Evolutionary conservation across 805 yeast genomes (phyloP).

Genomic region (Kodamaea fukazawae): DNA sequence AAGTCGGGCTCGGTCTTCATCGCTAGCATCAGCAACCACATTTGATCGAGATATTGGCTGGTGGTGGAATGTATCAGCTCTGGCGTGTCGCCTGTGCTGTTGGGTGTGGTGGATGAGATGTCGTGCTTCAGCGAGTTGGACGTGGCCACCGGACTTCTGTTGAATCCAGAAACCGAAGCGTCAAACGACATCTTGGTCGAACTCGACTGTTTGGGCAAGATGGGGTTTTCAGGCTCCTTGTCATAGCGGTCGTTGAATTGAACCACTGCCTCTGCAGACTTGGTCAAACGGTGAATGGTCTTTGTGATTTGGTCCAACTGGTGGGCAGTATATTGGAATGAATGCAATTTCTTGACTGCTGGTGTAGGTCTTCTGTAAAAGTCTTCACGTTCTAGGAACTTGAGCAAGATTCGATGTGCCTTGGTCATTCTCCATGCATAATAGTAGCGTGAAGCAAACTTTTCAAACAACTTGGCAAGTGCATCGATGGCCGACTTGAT

Average conservation of each 20-base stretch:
- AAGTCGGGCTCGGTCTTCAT: slow-evolving; percentile 8
- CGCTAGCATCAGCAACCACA: slow-evolving; percentile 14
- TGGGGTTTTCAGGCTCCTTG: slow-evolving; percentile 8
- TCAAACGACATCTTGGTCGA: background rate
- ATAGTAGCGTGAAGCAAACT: slow-evolving; percentile 11
- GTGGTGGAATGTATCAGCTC: slow-evolving; percentile 6
- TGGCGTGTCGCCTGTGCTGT: slow-evolving; percentile 5
- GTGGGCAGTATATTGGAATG: slow-evolving; percentile 12
- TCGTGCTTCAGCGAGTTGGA: slow-evolving; percentile 1
- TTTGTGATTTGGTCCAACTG: slow-evolving; percentile 12
- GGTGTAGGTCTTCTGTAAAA: slow-evolving; percentile 10
- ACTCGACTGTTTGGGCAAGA: slow-evolving; percentile 3
- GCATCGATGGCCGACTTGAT: slow-evolving; percentile 10
- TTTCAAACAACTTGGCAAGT: slow-evolving; percentile 11
- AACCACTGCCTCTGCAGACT: slow-evolving; percentile 6
- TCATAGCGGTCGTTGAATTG: slow-evolving; percentile 9
- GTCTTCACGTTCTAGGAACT: slow-evolving; percentile 28
- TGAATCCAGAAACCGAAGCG: too few species aligned
- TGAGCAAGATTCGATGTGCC: slow-evolving; percentile 43
- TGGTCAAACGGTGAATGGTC: slow-evolving; percentile 8
- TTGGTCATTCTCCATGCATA: slow-evolving; percentile 18
- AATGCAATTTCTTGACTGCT: slow-evolving; percentile 8
- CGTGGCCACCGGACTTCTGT: background rate
- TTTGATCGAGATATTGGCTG: slow-evolving; percentile 12
- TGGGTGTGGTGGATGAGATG: background rate